Base-by-base conservation (phyloP, 2,329 filamentous ascomycete species). In the Penicillium digitatum region DNA sequence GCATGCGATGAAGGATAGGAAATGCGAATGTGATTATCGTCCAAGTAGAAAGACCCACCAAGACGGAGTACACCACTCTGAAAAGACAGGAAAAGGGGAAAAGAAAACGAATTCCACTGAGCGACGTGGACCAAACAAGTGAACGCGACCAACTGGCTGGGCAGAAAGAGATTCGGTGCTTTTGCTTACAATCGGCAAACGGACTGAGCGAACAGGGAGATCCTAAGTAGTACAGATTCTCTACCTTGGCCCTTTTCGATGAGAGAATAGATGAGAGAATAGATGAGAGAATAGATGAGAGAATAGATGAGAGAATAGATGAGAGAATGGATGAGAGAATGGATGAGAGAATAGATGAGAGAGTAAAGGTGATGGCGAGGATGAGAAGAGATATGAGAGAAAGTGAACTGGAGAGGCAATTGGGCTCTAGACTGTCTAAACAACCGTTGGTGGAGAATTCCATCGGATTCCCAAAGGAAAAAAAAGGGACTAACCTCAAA, bases 111-210 rank as follows among this genome's bases (percentile, higher is more conserved):
- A 50, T 50, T 24, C 29, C 46, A 29, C 47, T 54, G 52, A 47
- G 51, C 52, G 52, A 59, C 55, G 52, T 60, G 54, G 60, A 60
- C 59, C 59, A 61, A 62, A 60, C 57, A 55, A 39, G 40, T 48
- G 22, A 20, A 52, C 44, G 31, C 27, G 44, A 56, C 53, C 48
- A 57, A 56, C 58, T 63, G 60, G 60, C 62, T 64, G 61, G 62
- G 62, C 61, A 62, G 62, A 50, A 56, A 60, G 45, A 48, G 29
- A 24, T 47, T 47, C 18, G 22, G 39, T 42, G 39, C 24, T 49
- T 39, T 42, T 31, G 37, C 53, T 55, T 46, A 55, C 53, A 56
- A 64, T 65, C 61, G 51, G 52, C 60, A 65, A 65, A 61, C 58
- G 62, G 61, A 50, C 62, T 49, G 32, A 24, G 20, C 22, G 27